Evolutionary conservation across 1,139 yeast genomes (phyloP).

Genomic region (Wickerhamomyces sp.): DNA sequence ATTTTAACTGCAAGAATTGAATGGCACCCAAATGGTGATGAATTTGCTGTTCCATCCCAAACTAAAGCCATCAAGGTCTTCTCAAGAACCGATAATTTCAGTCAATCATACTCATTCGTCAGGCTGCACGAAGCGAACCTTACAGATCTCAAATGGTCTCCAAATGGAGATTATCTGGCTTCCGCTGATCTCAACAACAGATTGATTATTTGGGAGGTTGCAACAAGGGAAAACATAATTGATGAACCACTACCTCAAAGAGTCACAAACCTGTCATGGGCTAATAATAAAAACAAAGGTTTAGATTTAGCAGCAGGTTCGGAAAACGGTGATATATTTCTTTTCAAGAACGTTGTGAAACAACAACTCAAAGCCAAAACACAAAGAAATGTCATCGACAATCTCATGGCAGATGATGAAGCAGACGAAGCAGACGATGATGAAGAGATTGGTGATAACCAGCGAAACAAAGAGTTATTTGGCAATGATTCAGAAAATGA

Average conservation of each 20-base stretch:
- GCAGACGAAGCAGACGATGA: slow-evolving; percentile 20
- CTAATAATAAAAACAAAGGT: slow-evolving; percentile 13
- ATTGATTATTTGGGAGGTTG: slow-evolving; percentile 53
- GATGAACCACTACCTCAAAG: slow-evolving; percentile 24
- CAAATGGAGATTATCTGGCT: slow-evolving; percentile 56
- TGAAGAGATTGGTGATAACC: neutral
- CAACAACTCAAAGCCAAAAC: slow-evolving; percentile 8
- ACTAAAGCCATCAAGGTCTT: slow-evolving; percentile 32
- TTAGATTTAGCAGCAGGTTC: slow-evolving; percentile 42
- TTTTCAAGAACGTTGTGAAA: slow-evolving; percentile 32
- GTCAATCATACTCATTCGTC: slow-evolving; percentile 19
- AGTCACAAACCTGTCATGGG: slow-evolving; percentile 31
- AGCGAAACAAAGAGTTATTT: neutral
- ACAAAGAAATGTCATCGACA: neutral
- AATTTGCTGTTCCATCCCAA: slow-evolving; percentile 52
- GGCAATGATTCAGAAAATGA: slow-evolving; percentile 19
- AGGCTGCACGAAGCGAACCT: slow-evolving; percentile 35
- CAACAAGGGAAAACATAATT: slow-evolving; percentile 26
- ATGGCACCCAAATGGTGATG: slow-evolving; percentile 63
- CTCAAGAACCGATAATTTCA: slow-evolving; percentile 22
- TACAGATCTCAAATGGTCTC: slow-evolving; percentile 53
- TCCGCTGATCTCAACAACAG: slow-evolving; percentile 43
- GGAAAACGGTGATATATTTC: slow-evolving; percentile 45
- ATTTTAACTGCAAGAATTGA: slow-evolving; percentile 38
- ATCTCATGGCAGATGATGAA: slow-evolving; percentile 17